Percentiles rank a stretch among this genome's conserved stretches.
Conservation (phyloP, 2,329 filamentous ascomycete species). For the Hymenoscyphus repandus region DNA sequence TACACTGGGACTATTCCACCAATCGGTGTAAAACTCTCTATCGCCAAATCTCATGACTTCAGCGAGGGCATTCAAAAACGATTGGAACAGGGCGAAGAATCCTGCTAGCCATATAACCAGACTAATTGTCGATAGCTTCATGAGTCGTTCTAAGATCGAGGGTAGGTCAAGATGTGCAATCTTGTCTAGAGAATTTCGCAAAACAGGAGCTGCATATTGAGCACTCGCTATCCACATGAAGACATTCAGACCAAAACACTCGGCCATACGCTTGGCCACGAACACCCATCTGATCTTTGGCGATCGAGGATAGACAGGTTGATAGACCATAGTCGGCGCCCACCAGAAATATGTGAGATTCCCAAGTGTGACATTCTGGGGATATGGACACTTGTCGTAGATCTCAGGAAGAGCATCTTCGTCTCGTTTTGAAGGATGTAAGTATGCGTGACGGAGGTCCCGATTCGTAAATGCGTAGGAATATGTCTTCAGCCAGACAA, state of each 20-base stretch:
- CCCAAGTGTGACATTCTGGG: slow-evolving; percentile 78
- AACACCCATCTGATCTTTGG: slow-evolving; percentile 79
- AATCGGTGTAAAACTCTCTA: slow-evolving; percentile 91
- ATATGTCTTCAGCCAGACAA: slow-evolving; percentile 93
- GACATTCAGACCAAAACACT: slow-evolving; percentile 71
- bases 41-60: slow-evolving; percentile 89
- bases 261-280: slow-evolving; percentile 74
- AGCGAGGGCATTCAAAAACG: slow-evolving; percentile 82
- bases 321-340: slow-evolving; percentile 93
- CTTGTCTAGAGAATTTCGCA: slow-evolving; percentile 85
- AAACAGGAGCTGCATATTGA: slow-evolving; percentile 86
- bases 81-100: slow-evolving; percentile 96
- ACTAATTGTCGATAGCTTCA: slow-evolving; percentile 94
- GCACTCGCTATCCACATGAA: slow-evolving; percentile 95
- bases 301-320: slow-evolving; percentile 90
- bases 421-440: slow-evolving; percentile 66
- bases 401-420: slow-evolving; percentile 71
- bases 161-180: slow-evolving; percentile 74
- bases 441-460: slow-evolving; percentile 83
- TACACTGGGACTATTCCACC: slow-evolving; percentile 91
- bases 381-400: slow-evolving; percentile 81
- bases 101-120: slow-evolving; percentile 95
- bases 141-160: slow-evolving; percentile 79
- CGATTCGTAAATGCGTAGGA: slow-evolving; percentile 97
- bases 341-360: slow-evolving; percentile 97